Base-by-base conservation (phyloP, 495 filamentous ascomycete genomes). In the Coniosporium apollinis region DNA sequence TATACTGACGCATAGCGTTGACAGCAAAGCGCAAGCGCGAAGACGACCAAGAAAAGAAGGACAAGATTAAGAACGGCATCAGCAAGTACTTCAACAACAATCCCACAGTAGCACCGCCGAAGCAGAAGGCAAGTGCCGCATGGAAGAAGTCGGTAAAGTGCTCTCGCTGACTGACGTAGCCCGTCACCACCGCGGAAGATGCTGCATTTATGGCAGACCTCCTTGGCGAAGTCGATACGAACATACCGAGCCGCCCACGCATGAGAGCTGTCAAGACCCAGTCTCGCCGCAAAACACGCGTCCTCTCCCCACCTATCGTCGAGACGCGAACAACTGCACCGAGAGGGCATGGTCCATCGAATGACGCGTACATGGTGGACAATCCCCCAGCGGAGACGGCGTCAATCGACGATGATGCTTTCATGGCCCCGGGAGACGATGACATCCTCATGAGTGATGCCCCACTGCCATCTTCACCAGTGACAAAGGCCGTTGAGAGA, bases 31-130 rank as follows among this genome's bases (percentile, higher is more conserved):
- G 83, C 39, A 87, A 89, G 49, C 76, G 79, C 15, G 84, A 93
- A 42, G 84, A 96, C 46, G 86, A 96, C 36, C 68, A 81, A 40
- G 75, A 32, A 13, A 19, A 85, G 36, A 76, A 81, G 45, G 78
- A 91, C 44, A 81, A 82, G 53, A 78, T 83, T 36, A 85, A 91
- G 55, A 79, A 82, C 39, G 77, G 82, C 45, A 94, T 97, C 47
- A 78, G 75, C 45, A 89, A 87, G 45, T 97, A 89, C 56, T 94
- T 97, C 56, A 91, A 69, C 48, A 76, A 73, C 43, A 79, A 80
- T 28, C 66, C 71, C 37, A 57, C 68, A 28, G 61, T 70, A 33
- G 54, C 72, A 14, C 74, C 75, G 30, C 66, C 73, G 16, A 94
- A 89, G 52, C 67, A 79, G 1, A 97, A 92, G 67, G 83, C 82